Conservation (phyloP, 495 filamentous ascomycete species). For the Diplogelasinospora grovesii region DNA sequence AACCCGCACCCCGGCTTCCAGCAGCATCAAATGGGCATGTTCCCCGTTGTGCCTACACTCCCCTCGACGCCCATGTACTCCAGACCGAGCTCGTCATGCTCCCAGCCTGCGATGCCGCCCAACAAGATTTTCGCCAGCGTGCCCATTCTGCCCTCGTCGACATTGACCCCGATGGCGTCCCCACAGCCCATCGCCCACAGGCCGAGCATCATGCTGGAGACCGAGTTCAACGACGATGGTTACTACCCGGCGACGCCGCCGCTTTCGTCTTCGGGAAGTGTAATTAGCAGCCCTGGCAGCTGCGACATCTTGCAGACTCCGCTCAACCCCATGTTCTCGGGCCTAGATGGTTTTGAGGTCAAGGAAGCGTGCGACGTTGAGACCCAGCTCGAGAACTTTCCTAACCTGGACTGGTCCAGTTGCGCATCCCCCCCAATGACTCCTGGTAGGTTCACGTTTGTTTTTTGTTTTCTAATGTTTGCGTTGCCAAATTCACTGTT, state of each 20-base stretch:
- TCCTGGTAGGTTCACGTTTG: constrained; percentile 66
- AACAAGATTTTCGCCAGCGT: constrained; percentile 51
- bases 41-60: constrained; percentile 47
- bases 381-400: constrained; percentile 67
- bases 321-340: constrained; percentile 70
- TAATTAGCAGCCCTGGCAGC: constrained; percentile 79
- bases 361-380: constrained; percentile 73
- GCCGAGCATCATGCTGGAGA: constrained; percentile 71
- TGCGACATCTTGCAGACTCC: constrained; percentile 76
- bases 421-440: constrained; percentile 81
- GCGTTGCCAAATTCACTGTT: constrained; percentile 13
- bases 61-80: constrained; percentile 69
- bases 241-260: constrained; percentile 85
- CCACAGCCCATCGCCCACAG: constrained; percentile 68
- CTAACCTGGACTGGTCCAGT: constrained; percentile 67
- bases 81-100: constrained; percentile 57
- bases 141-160: constrained; percentile 44
- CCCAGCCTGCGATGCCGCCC: constrained; percentile 53
- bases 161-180: constrained; percentile 70
- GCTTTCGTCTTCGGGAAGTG: constrained; percentile 74
- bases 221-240: constrained; percentile 65
- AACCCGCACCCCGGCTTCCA: constrained; percentile 49
- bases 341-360: constrained; percentile 65
- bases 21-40: constrained; percentile 39
- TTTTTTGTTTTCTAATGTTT: constrained; percentile 11